Conservation (phyloP, 495 filamentous ascomycete genomes). For the Clavariopsis aquatica region DNA sequence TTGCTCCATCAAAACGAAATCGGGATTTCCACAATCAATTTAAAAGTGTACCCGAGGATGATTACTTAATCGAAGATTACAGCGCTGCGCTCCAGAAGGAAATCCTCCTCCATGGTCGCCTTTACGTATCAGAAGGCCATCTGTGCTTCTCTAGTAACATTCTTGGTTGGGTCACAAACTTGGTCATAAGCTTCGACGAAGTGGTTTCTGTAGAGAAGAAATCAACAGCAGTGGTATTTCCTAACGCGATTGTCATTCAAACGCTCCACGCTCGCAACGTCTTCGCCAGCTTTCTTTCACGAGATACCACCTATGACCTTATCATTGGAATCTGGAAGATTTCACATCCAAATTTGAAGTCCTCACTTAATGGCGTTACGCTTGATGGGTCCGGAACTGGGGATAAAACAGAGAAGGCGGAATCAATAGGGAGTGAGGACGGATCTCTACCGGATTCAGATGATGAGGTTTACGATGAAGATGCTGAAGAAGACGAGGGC, state of each 20-base stretch:
- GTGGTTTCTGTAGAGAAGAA: slow-evolving; percentile 96
- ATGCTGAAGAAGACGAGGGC: slow-evolving; percentile 62
- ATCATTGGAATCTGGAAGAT: slow-evolving; percentile 98
- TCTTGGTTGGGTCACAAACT: slow-evolving; percentile 92
- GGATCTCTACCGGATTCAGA: slow-evolving; percentile 56
- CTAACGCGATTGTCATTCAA: slow-evolving; percentile 95
- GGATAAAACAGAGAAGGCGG: slow-evolving; percentile 87
- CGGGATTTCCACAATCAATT: slow-evolving; percentile 92
- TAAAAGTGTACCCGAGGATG: slow-evolving; percentile 94
- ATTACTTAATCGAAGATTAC: slow-evolving; percentile 98
- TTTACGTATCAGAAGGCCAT: slow-evolving; percentile 96
- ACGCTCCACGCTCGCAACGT: slow-evolving; percentile 93
- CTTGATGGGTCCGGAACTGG: slow-evolving; percentile 76
- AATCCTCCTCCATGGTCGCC: slow-evolving; percentile 88
- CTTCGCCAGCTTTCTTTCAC: slow-evolving; percentile 90
- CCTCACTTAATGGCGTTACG: slow-evolving; percentile 81
- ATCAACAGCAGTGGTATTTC: slow-evolving; percentile 92
- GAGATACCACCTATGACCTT: slow-evolving; percentile 95
- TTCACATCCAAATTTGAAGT: slow-evolving; percentile 85
- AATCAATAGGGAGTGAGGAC: slow-evolving; percentile 58
- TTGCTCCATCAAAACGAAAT: slow-evolving; percentile 94
- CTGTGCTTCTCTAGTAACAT: slow-evolving; percentile 99
- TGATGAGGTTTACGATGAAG: slow-evolving; percentile 65
- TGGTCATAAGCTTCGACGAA: slow-evolving; percentile 98
- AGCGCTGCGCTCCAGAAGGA: slow-evolving; percentile 94